Evolutionary conservation across 2,329 filamentous ascomycete species (phyloP).

Genomic region (Aplosporella prunicola): DNA sequence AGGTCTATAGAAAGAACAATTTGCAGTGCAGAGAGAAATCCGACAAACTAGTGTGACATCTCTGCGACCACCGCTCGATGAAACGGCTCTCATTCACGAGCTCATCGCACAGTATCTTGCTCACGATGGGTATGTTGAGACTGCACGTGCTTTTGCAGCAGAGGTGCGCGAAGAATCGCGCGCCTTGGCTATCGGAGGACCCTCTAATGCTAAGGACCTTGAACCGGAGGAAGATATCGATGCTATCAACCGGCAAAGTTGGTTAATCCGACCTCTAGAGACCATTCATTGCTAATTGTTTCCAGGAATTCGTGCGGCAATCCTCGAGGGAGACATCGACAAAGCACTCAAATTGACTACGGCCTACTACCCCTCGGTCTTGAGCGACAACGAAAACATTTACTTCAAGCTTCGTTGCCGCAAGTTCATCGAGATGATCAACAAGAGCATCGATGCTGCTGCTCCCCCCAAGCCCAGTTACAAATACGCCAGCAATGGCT

Average conservation of each 20-base stretch:
- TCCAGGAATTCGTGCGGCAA: conserved; percentile 72
- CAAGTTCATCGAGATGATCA: conserved; percentile 82
- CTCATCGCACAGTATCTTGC: conserved; percentile 82
- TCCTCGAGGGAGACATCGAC: conserved; percentile 88
- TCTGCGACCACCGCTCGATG: conserved; percentile 56
- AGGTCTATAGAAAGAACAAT: conserved; percentile 47
- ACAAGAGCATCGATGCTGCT: conserved; percentile 25
- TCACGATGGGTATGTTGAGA: conserved; percentile 93
- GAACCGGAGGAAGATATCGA: conserved; percentile 74
- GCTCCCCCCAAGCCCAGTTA: conserved; percentile 19
- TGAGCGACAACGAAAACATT: conserved; percentile 71
- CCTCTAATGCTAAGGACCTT: conserved; percentile 41
- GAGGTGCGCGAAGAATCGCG: conserved; percentile 68
- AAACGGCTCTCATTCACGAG: conserved; percentile 71
- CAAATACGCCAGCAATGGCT: conserved; percentile 19
- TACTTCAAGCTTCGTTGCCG: conserved; percentile 81
- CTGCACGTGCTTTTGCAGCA: conserved; percentile 74
- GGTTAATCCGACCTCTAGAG: conserved; percentile 21
- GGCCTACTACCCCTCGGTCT: conserved; percentile 67
- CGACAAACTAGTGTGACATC: conserved; percentile 46
- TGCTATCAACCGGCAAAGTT: conserved; percentile 77
- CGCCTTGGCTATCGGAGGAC: conserved; percentile 53
- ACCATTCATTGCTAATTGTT: conserved; percentile 9
- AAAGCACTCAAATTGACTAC: conserved; percentile 74
- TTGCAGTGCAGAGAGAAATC: conserved; percentile 53